A percentile compares a stretch with the other conserved stretches of the same genome.
Conservation (phyloP, 192 early-diverging fungal species). For the Dissophora globulifera region DNA sequence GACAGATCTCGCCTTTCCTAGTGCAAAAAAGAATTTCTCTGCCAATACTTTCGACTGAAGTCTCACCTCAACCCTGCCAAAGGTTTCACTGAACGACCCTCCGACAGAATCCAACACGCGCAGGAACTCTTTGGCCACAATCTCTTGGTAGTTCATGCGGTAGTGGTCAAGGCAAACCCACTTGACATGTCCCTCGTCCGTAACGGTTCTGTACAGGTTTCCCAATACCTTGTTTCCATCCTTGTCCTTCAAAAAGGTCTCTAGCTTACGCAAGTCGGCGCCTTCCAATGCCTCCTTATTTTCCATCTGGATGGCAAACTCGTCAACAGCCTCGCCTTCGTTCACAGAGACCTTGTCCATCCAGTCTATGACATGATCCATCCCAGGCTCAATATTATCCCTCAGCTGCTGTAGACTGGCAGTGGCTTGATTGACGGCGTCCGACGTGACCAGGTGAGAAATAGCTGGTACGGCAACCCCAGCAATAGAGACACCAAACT, state of each 20-base stretch:
- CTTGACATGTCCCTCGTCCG: constrained; percentile 29
- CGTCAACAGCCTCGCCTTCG: constrained; percentile 13
- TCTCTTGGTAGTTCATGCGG: constrained; percentile 3
- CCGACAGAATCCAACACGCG: constrained; percentile 1
- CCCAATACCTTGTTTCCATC: constrained; percentile 8
- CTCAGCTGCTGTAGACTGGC: not conserved
- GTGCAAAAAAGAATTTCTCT: not conserved
- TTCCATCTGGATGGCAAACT: constrained; percentile 5
- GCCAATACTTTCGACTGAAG: constrained; percentile 10
- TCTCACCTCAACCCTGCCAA: constrained; percentile 7
- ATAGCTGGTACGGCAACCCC: constrained; percentile 8
- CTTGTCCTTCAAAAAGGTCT: constrained; percentile 12
- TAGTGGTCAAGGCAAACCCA: constrained; percentile 27
- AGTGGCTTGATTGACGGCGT: constrained; percentile 8
- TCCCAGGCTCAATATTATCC: not conserved
- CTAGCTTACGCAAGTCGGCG: constrained; percentile 22
- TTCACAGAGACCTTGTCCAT: constrained; percentile 14
- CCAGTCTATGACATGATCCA: constrained; percentile 19
- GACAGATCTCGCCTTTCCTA: constrained; percentile 26
- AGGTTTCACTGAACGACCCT: constrained; percentile 6
- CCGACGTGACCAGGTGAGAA: constrained; percentile 7
- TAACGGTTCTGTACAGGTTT: constrained; percentile 22
- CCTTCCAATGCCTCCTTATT: constrained; percentile 14
- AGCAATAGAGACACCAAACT: constrained; percentile 18
- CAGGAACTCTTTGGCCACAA: constrained; percentile 1